phyloP scores from a whole-genome alignment of 2,329 filamentous ascomycete species.

The Xylaria sp. region DNA sequence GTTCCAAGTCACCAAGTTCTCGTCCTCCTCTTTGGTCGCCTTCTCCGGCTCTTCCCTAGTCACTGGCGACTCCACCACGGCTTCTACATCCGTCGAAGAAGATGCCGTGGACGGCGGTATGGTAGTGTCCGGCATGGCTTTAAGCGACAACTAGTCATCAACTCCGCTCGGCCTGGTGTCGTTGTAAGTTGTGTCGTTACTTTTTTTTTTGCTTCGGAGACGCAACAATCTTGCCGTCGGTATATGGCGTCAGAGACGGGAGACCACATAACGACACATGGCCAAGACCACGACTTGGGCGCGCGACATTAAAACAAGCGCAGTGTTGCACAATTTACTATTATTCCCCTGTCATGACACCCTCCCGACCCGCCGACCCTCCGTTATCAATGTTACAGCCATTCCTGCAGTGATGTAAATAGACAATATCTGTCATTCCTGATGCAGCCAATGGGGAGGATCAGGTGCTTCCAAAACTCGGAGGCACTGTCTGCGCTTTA shows the following conservation, averaged over 20 bases:
- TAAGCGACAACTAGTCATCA: constrained; percentile 9
- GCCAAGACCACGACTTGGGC: constrained; percentile 12
- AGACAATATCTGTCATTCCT: constrained; percentile 9
- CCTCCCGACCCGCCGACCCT: constrained; percentile 12
- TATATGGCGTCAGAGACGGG: background rate
- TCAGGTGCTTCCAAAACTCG: background rate
- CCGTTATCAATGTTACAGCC: constrained; percentile 2
- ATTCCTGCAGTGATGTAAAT: background rate
- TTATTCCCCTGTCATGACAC: background rate
- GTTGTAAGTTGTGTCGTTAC: background rate
- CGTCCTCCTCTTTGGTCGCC: constrained; percentile 23
- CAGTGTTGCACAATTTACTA: constrained; percentile 7
- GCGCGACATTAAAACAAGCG: constrained; percentile 12
- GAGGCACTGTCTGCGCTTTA: background rate
- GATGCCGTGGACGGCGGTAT: constrained; percentile 12
- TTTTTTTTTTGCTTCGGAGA: background rate
- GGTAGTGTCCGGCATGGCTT: constrained; percentile 7
- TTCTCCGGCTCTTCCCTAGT: background rate
- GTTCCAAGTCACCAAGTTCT: constrained; percentile 34
- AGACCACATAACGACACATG: background rate
- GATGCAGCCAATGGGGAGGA: constrained; percentile 1
- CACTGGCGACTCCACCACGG: background rate
- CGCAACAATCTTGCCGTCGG: background rate
- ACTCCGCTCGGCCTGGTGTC: background rate
- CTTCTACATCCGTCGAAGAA: constrained; percentile 21